Base-by-base conservation (phyloP, 257 asterid species). In the Mitragyna speciosa region DNA sequence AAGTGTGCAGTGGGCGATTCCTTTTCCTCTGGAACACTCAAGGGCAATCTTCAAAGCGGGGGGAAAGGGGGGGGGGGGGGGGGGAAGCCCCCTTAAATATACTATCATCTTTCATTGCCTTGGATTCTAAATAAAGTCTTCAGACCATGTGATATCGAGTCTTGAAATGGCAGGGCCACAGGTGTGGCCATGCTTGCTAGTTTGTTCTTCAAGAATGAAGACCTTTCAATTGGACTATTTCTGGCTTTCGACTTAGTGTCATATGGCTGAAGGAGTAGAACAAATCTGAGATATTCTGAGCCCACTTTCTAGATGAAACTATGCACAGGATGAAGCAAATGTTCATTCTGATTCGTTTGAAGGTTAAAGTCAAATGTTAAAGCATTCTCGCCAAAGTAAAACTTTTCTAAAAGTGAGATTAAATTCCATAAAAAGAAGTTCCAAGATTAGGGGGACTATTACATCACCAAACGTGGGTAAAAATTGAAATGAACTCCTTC, bases 81-180 rank as follows among this genome's bases (percentile, higher is more conserved):
- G 4, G 39, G 39, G 39, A 36, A 36, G 4, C 31, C 20, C 31
- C 20, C 20, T 26, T n/a, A 47, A 20, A 26, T 41, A 1, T 22
- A 39, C 10, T 20, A n/a, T 72, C 39, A 56, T 11, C 30, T 79
- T 77, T 30, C 68, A 9, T 16, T 83, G 75, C 90, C 84, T 91
- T 87, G 92, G 92, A 89, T 91, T 86, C 90, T 86, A 82, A 82
- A 86, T 85, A 83, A 88, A 89, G 90, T 84, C 83, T 69, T 71
- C 79, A 65, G 73, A 78, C 87, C 92, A 89, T 88, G 96, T 88
- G 93, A 56, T 82, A 80, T 78, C 33, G 64, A 41, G 75, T 80
- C 79, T 83, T 81, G 76, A 56, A 63, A 70, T 71, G 82, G 82
- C 81, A 72, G 82, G 76, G 82, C 84, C 85, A 71, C 82, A 65